Conservation (phyloP, 768 basidiomycete species). For the Macrolepiota fuliginosa region DNA sequence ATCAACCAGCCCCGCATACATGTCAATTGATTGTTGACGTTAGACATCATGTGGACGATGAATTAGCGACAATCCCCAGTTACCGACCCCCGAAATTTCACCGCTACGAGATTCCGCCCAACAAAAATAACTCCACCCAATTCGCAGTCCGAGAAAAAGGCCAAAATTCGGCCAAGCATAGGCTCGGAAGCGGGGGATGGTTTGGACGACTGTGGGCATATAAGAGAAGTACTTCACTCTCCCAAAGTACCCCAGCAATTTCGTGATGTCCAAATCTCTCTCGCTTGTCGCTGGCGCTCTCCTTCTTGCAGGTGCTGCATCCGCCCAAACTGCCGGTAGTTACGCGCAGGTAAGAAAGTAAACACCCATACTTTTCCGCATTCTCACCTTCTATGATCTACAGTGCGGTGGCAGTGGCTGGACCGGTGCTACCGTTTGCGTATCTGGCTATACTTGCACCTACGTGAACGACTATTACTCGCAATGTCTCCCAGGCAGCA, state of each 20-base stretch:
- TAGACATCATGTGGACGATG: conserved; percentile 2
- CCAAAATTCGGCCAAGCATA: conserved; percentile 7
- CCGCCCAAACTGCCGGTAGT: conserved; percentile 24
- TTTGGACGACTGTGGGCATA: not conserved
- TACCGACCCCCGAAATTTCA: conserved; percentile 5
- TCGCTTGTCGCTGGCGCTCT: conserved; percentile 11
- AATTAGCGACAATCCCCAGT: conserved; percentile 1
- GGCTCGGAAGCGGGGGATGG: not conserved
- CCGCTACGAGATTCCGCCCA: not conserved
- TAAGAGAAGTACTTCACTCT: not conserved
- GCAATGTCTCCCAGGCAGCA: conserved; percentile 50
- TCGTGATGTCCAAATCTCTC: conserved; percentile 1
- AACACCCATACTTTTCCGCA: not conserved
- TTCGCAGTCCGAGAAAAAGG: conserved; percentile 8
- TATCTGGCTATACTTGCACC: conserved; percentile 44
- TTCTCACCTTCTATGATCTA: not conserved
- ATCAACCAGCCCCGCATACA: not conserved
- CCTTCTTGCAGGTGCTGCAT: conserved; percentile 13
- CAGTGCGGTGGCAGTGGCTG: conserved; percentile 55
- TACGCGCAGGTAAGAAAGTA: conserved; percentile 33
- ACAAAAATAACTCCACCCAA: not conserved
- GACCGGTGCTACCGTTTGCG: conserved; percentile 49
- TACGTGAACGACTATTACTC: conserved; percentile 46
- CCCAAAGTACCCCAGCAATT: not conserved
- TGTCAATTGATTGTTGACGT: not conserved